phyloP scores from a whole-genome alignment of 768 basidiomycete species.

The Paxillus rubicundulus region DNA sequence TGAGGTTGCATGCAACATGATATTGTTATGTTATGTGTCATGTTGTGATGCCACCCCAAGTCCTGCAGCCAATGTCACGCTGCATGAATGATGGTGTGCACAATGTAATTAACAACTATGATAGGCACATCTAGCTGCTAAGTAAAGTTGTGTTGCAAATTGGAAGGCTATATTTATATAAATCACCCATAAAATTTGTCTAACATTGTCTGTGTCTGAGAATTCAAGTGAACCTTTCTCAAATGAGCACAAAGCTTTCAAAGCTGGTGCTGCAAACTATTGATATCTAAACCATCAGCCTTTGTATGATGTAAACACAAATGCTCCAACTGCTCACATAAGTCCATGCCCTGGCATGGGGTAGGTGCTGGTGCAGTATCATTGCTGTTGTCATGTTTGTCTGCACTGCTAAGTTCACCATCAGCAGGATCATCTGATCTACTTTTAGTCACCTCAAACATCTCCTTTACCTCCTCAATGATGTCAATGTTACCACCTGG shows the following conservation, averaged over 20 bases:
- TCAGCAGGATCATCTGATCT: no score
- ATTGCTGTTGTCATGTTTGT: not conserved
- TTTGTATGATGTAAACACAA: not conserved
- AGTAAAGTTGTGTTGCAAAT: not conserved
- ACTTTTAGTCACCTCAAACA: not conserved
- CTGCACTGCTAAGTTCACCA: no score
- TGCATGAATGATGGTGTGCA: not conserved
- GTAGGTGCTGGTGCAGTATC: not conserved
- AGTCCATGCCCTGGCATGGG: not conserved
- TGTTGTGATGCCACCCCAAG: not conserved
- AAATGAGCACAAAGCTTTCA: not conserved
- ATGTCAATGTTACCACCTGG: not conserved
- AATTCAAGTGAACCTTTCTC: not conserved
- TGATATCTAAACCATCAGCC: not conserved
- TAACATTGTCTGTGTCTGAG: not conserved
- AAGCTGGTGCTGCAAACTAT: not conserved
- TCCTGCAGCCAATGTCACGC: not conserved
- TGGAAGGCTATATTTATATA: not conserved
- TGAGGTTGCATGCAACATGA: not conserved
- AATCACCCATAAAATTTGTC: not conserved
- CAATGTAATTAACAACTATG: not conserved
- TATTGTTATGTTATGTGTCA: not conserved
- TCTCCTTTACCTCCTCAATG: not conserved
- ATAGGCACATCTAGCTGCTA: not conserved
- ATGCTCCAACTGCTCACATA: not conserved